Base-by-base conservation (phyloP, 2,329 filamentous ascomycete species). In the Fusarium ambrosium region DNA sequence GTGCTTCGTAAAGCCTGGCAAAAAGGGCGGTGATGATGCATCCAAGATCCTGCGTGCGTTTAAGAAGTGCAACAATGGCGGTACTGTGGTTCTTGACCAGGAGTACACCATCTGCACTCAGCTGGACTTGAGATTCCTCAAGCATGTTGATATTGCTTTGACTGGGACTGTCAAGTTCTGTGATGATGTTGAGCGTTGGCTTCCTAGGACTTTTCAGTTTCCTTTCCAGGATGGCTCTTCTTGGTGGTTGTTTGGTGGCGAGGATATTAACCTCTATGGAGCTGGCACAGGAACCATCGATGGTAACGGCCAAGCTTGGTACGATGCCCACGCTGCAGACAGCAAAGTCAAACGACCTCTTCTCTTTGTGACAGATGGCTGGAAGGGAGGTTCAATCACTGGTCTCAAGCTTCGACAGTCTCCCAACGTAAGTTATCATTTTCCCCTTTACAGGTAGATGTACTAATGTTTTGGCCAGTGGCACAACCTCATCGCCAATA, bases 101-200 rank as follows among this genome's bases (percentile, higher is more conserved):
- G 85, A 85, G 7, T 93, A 93, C 78, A 89, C 86, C 6, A 87
- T 93, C 71, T 90, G 88, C 20, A 92, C 89, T 1, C 89, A 91
- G 1, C 79, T 93, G 45, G 89, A 93, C 75, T 81, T 93, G 78
- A 91, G 89, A 0, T 92, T 92, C 79, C 82, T 93, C 37, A 85
- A 90, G 51, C 84, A 89, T 74, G 86, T 93, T 37, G 92, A 94
- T 79, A 81, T 93, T 18, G 89, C 89, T 85, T 83, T 82, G 73
- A 79, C 78, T 2, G 90, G 89, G 16, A 87, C 86, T 18, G 86
- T 93, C 45, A 84, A 88, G 63, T 93, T 93, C 82, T 89, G 88
- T 64, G 88, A 91, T 60, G 89, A 93, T 79, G 90, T 90, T 14
- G 86, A 89, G 70, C 92, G 92, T 81, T 93, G 92, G 92, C 86